Evolutionary conservation across 805 yeast species (phyloP), one percentile per base, ranked within the genome.

Genomic region (Helenozyma baotianmanensis): DNA sequence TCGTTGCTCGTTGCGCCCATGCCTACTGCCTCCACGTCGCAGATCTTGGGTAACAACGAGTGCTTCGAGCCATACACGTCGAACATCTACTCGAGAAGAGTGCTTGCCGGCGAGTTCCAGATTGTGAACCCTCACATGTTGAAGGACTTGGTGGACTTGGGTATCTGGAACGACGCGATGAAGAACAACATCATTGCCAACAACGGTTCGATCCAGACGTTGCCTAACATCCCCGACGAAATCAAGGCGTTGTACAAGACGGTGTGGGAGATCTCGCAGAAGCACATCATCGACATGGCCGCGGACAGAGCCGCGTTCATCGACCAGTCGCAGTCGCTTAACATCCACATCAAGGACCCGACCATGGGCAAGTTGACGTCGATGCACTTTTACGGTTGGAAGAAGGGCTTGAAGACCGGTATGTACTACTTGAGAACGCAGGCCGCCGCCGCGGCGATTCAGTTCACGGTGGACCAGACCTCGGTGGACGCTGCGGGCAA

Each of bases 311-410:
- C 86, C 39, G 82, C 87, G 14, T 84, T 70, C 61, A 79, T 83
- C 56, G 92, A 83, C 60, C 98, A 92, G 66, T 86, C 96, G 18
- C 97, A 90, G 68, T 81, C 92, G 29, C 68, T 92, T 72, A 92
- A 90, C 60, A 78, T 92, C 44, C 89, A 86, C 66, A 71, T 92
- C 60, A 78, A 75, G 56, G 80, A 80, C 40, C 97, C 97, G 39
- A 88, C 97, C 2, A 84, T 87, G 90, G 95, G 96, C 51, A 92
- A 92, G 62, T 74, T 92, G 56, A 92, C 97, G 5, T 79, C 92
- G 45, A 92, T 92, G 97, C 98, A 92, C 62, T 92, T 92, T 72
- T 90, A 92, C 57, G 97, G 96, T 29, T 92, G 98, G 98, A 84
- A 85, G 70, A 87, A 84, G 70, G 98, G 98, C 40, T 75, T 92